Conservation (phyloP, 2,329 filamentous ascomycete genomes). For the Neopestalotiopsis sp. region DNA sequence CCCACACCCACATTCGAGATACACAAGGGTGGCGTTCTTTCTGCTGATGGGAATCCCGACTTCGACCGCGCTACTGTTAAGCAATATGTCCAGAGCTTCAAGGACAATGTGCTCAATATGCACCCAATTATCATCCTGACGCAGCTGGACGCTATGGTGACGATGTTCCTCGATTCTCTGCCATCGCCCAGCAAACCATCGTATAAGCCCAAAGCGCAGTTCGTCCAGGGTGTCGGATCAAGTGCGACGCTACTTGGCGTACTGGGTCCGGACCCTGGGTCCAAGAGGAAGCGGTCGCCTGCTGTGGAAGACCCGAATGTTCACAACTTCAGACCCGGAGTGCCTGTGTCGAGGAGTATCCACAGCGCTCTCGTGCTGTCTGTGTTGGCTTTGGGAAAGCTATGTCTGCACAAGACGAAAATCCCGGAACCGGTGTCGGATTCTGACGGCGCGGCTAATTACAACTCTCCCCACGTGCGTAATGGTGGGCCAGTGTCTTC, state of each 20-base stretch:
- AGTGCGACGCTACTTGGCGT: conserved; percentile 31
- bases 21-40: conserved; percentile 43
- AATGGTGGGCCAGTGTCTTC: conserved; percentile 56
- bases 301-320: too few relatives aligned
- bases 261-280: too few relatives aligned
- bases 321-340: too few relatives aligned
- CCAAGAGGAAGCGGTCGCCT: too few relatives aligned
- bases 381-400: too few relatives aligned
- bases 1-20: conserved; percentile 45
- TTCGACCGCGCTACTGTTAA: conserved; percentile 56
- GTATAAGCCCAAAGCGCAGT: conserved; percentile 31
- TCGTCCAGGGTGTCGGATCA: conserved; percentile 30
- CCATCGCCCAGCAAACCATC: conserved; percentile 36
- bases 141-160: conserved; percentile 58
- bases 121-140: conserved; percentile 65
- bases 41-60: conserved; percentile 56
- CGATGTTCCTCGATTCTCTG: conserved; percentile 55
- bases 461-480: conserved; percentile 46
- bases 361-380: too few relatives aligned
- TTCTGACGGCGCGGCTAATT: conserved; percentile 37
- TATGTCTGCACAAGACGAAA: conserved; percentile 64
- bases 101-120: conserved; percentile 67
- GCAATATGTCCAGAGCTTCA: conserved; percentile 61
- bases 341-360: too few relatives aligned
- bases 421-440: conserved; percentile 65